Conservation (phyloP, 2,329 filamentous ascomycete species). For the Moelleriella libera region DNA sequence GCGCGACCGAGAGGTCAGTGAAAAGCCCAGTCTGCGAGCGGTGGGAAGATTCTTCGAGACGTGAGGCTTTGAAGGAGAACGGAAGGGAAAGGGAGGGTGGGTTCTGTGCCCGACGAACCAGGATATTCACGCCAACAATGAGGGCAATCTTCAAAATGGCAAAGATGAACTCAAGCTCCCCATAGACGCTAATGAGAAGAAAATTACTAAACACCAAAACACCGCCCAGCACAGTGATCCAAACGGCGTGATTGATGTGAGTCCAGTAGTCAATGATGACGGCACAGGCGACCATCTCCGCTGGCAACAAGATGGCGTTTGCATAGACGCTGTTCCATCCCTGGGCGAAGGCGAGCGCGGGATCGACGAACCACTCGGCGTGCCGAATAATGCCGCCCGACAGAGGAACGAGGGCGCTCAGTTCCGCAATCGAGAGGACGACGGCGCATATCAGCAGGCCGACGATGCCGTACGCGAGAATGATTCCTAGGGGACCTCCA, state of each 20-base stretch:
- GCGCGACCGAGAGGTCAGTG: too few species aligned
- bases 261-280: slow-evolving; percentile 32
- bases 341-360: slow-evolving; percentile 34
- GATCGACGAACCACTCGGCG: slow-evolving; percentile 45
- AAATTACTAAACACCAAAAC: slow-evolving; percentile 35
- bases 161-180: slow-evolving; percentile 44
- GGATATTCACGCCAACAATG: slow-evolving; percentile 48
- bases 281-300: slow-evolving; percentile 38
- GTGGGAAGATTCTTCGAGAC: too few species aligned
- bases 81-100: background rate
- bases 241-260: slow-evolving; percentile 34
- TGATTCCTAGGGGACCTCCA: slow-evolving; percentile 40
- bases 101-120: slow-evolving; percentile 20
- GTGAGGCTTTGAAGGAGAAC: background rate
- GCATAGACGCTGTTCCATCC: slow-evolving; percentile 38
- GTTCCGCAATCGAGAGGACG: slow-evolving; percentile 43
- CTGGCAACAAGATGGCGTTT: slow-evolving; percentile 35
- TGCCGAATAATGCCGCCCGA: slow-evolving; percentile 52
- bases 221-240: slow-evolving; percentile 41
- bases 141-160: slow-evolving; percentile 43
- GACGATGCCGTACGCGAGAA: slow-evolving; percentile 39
- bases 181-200: slow-evolving; percentile 43
- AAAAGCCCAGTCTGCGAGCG: too few species aligned
- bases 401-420: slow-evolving; percentile 45
- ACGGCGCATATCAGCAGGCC: slow-evolving; percentile 33